phyloP scores from a whole-genome alignment of 305 asterid genomes.

The Solanum aculeatissimum region DNA sequence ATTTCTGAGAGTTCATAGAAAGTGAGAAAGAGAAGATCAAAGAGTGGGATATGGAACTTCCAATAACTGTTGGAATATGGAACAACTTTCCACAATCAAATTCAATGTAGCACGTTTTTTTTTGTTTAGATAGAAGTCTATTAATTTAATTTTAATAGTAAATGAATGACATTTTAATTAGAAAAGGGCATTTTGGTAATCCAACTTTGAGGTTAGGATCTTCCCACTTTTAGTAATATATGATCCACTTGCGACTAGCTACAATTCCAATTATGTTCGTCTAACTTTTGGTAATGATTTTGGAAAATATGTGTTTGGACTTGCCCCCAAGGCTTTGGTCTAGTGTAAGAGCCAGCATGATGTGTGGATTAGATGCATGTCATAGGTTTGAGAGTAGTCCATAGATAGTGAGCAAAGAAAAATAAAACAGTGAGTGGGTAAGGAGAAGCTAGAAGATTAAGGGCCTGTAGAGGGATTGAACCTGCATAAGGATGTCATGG shows the following conservation, averaged over 20 bases:
- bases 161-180: too few species aligned
- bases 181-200: too few species aligned
- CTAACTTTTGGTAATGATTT: not conserved
- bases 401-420: not conserved
- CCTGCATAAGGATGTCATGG: not conserved
- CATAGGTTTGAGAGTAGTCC: not conserved
- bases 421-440: not conserved
- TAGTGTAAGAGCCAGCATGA: not conserved
- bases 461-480: not conserved
- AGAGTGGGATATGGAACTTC: too few species aligned
- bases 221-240: too few species aligned
- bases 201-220: too few species aligned
- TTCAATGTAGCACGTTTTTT: too few species aligned
- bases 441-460: not conserved
- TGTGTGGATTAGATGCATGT: not conserved
- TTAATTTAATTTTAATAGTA: too few species aligned
- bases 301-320: not conserved
- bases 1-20: not conserved
- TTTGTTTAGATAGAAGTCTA: too few species aligned
- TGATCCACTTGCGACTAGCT: not conserved
- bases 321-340: not conserved
- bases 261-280: not conserved
- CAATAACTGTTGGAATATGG: too few species aligned
- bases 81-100: too few species aligned
- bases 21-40: not conserved